Percentiles rank a stretch among this genome's conserved stretches.
These are phyloP conservation scores for Entomortierella parvispora DNA, from an alignment of 192 early-diverging fungal genomes.

Conservation along the genomic window DNA sequence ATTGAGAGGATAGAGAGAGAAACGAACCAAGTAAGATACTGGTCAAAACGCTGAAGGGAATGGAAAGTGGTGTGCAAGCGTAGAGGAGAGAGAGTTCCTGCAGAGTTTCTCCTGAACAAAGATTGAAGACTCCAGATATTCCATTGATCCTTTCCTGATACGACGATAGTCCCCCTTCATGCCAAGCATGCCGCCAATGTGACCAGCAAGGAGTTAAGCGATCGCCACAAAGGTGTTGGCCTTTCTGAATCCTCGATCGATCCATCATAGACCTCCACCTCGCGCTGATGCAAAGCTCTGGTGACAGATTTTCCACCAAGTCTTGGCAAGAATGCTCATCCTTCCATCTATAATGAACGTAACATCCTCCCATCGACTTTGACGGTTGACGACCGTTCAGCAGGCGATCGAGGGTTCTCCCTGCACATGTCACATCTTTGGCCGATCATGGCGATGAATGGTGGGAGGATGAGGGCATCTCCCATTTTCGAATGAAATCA, in stretches of 20 bases:
- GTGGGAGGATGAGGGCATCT: no score
- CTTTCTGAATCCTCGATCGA: background rate
- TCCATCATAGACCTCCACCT: no score
- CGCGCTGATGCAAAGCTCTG: no score
- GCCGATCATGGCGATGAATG: no score
- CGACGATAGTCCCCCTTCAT: no score
- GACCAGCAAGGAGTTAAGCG: background rate
- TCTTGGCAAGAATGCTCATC: no score
- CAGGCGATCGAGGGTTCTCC: background rate
- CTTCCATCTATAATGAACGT: no score
- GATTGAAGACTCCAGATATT: background rate
- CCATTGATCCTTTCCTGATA: background rate
- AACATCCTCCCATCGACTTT: no score
- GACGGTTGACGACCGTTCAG: background rate
- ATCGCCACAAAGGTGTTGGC: background rate
- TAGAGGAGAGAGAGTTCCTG: slow-evolving; percentile 4
- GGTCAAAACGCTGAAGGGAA: slow-evolving; percentile 42
- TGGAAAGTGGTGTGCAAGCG: background rate
- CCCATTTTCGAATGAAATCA: background rate
- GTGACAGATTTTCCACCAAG: no score
- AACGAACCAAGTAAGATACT: slow-evolving; percentile 57
- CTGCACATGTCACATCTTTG: no score
- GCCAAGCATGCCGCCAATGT: no score
- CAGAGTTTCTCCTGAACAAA: background rate
- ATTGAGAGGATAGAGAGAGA: slow-evolving; percentile 30